Percentiles rank a stretch among this genome's conserved stretches.
These are phyloP conservation scores for Penicillium taxi DNA, from an alignment of 495 filamentous ascomycete species.

Conservation along the genomic window DNA sequence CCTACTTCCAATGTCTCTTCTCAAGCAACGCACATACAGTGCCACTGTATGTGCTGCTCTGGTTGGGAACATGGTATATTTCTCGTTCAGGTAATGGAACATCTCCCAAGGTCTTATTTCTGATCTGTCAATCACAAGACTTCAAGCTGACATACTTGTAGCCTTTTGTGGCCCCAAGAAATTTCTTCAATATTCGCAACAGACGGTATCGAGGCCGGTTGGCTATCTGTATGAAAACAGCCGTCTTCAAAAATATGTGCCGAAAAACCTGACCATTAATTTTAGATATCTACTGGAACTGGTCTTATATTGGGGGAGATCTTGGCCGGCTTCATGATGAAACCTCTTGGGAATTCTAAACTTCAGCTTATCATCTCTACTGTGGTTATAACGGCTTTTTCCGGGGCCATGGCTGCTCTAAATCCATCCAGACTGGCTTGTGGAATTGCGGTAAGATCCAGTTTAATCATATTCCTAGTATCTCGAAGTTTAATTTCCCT, in stretches of 20 bases:
- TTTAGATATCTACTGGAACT: constrained; percentile 16
- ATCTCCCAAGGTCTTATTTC: not conserved
- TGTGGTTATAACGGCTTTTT: constrained; percentile 17
- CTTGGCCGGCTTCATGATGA: constrained; percentile 22
- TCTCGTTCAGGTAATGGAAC: constrained; percentile 14
- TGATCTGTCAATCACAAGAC: not conserved
- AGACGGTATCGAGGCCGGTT: constrained; percentile 27
- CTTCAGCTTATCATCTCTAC: constrained; percentile 18
- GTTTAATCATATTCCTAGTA: too few relatives aligned
- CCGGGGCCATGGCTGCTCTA: constrained; percentile 19
- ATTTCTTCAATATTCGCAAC: constrained; percentile 22
- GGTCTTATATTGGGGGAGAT: constrained; percentile 22
- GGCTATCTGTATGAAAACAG: constrained; percentile 21
- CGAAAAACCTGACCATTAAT: too few relatives aligned
- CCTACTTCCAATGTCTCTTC: constrained; percentile 38
- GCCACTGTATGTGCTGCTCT: constrained; percentile 31
- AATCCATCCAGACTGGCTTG: constrained; percentile 19
- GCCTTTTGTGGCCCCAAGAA: constrained; percentile 30
- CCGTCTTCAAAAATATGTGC: too few relatives aligned
- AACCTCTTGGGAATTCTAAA: constrained; percentile 21
- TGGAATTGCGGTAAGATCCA: constrained; percentile 17
- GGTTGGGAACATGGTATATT: constrained; percentile 32
- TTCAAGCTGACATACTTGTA: not conserved
- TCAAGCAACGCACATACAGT: constrained; percentile 36
- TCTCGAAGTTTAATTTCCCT: not conserved